Evolutionary conservation across 2,329 filamentous ascomycete genomes (phyloP).

Genomic region (Neoarthrinium moseri): DNA sequence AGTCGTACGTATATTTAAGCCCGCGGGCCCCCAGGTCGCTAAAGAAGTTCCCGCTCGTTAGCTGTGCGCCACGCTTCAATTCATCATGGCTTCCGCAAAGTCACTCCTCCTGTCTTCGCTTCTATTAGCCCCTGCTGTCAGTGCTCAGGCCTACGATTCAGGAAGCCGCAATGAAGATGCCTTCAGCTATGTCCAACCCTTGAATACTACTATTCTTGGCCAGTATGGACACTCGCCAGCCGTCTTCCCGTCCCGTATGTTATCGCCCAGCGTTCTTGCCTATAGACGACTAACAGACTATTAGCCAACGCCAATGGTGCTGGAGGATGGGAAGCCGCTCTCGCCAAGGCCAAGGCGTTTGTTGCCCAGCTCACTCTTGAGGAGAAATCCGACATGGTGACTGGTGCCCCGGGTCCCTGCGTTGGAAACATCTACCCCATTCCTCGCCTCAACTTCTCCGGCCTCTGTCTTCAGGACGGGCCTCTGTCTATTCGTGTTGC

Average conservation of each 20-base stretch:
- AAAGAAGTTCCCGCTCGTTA: neutral
- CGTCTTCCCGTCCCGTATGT: slow-evolving; percentile 36
- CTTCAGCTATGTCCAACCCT: slow-evolving; percentile 38
- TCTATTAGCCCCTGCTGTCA: slow-evolving; percentile 7
- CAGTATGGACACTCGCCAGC: slow-evolving; percentile 37
- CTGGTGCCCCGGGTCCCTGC: slow-evolving; percentile 13
- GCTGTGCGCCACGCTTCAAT: slow-evolving; percentile 3
- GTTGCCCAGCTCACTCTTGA: slow-evolving; percentile 15
- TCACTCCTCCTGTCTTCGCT: slow-evolving; percentile 11
- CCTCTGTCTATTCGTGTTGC: slow-evolving; percentile 64
- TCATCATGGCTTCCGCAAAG: slow-evolving; percentile 13
- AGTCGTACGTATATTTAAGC: slow-evolving; percentile 3
- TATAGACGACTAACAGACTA: no score
- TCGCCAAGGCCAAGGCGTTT: slow-evolving; percentile 33
- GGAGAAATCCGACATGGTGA: slow-evolving; percentile 17
- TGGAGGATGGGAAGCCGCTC: slow-evolving; percentile 33
- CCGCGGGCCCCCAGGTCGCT: neutral
- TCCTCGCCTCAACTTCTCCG: slow-evolving; percentile 52
- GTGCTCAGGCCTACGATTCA: slow-evolving; percentile 7
- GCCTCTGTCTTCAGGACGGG: slow-evolving; percentile 68
- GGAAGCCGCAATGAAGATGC: slow-evolving; percentile 19
- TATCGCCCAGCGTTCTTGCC: neutral
- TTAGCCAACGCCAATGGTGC: slow-evolving; percentile 34
- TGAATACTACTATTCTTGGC: slow-evolving; percentile 38
- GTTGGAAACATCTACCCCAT: slow-evolving; percentile 41